These are phyloP conservation scores for Plasmopara viticola DNA, from an alignment of 352 stramenopile species.

Conservation along the genomic window DNA sequence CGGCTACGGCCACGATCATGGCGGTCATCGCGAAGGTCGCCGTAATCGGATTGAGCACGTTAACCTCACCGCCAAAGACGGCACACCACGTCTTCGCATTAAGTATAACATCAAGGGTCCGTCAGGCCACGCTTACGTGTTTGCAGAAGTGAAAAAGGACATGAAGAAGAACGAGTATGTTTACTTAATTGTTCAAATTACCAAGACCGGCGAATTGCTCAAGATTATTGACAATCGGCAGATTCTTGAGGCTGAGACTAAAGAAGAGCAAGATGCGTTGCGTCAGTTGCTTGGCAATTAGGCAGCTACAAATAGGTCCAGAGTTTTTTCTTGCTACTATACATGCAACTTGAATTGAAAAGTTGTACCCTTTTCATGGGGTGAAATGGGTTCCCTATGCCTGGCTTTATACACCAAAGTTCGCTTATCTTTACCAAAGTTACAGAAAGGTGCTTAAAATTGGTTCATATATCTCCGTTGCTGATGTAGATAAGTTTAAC, in stretches of 20 bases:
- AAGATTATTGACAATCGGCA: conserved; percentile 92
- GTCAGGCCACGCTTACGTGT: conserved; percentile 85
- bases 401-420: no score
- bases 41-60: conserved; percentile 95
- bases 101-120: conserved; percentile 94
- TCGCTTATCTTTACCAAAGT: no score
- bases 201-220: conserved; percentile 84
- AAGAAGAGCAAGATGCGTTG: conserved; percentile 75
- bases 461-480: no score
- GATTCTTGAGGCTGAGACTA: conserved; percentile 63
- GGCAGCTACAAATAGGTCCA: background rate
- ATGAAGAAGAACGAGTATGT: conserved; percentile 94
- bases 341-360: no score
- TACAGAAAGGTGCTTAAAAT: no score
- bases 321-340: no score
- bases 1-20: conserved; percentile 91
- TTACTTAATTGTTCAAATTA: conserved; percentile 94
- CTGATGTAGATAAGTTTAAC: background rate
- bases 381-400: no score
- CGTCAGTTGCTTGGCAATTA: conserved; percentile 69
- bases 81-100: conserved; percentile 75
- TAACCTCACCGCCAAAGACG: conserved; percentile 86
- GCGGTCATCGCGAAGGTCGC: conserved; percentile 88
- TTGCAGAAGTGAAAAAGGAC: conserved; percentile 88
- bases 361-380: no score